These are phyloP conservation scores for Brachypodium distachyon DNA, from an alignment of 202 grass and related monocot species.

Conservation along the genomic window DNA sequence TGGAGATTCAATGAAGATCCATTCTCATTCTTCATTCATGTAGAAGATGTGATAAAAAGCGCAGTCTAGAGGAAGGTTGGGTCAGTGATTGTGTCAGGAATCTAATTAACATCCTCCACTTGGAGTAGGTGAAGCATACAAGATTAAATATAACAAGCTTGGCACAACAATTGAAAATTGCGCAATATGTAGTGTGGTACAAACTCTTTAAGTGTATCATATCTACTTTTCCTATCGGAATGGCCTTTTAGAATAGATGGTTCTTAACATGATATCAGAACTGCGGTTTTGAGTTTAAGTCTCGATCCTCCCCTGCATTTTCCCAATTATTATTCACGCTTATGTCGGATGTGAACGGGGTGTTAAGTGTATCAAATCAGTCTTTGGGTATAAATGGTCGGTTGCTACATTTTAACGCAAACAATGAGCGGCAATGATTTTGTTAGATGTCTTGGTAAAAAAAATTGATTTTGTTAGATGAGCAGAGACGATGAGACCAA, in stretches of 20 bases:
- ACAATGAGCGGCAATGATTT: constrained; percentile 25
- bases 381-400: too few species aligned
- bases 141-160: not conserved
- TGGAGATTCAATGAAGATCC: not conserved
- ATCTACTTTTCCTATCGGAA: too few species aligned
- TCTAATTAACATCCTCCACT: not conserved
- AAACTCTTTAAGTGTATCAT: too few species aligned
- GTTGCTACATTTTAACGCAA: too few species aligned
- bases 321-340: too few species aligned
- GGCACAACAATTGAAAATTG: constrained; percentile 26
- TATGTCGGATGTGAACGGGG: too few species aligned
- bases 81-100: not conserved
- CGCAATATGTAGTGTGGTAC: not conserved
- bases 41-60: not conserved
- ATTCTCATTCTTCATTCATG: not conserved
- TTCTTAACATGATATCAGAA: too few species aligned
- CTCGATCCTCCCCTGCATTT: too few species aligned
- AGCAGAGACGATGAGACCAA: not conserved
- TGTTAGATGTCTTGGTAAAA: too few species aligned
- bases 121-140: not conserved
- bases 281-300: too few species aligned
- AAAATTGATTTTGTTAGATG: constrained; percentile 10
- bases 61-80: not conserved
- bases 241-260: too few species aligned
- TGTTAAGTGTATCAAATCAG: too few species aligned